phyloP scores from a whole-genome alignment of 495 filamentous ascomycete genomes.

The Aspergillus egyptiacus region DNA sequence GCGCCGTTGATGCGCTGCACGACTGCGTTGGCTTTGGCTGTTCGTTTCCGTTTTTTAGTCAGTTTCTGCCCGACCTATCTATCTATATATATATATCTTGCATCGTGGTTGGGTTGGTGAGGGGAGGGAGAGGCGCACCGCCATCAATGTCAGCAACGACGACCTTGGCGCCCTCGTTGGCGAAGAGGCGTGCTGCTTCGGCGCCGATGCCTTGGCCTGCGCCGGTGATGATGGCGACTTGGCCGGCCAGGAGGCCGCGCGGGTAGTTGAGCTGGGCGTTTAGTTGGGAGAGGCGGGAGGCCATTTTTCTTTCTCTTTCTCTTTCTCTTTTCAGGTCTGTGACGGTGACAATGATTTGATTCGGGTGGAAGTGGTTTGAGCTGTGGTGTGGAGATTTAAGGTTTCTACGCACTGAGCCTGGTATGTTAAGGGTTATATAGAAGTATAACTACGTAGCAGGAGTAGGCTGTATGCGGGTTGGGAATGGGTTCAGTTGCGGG shows the following conservation, averaged over 20 bases:
- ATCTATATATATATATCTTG: background rate
- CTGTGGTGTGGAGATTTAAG: background rate
- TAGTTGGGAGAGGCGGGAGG: conserved; percentile 59
- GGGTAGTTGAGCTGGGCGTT: conserved; percentile 74
- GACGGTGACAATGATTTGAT: conserved; percentile 16
- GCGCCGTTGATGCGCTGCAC: conserved; percentile 57
- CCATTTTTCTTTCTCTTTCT: conserved; percentile 24
- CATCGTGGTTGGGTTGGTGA: background rate
- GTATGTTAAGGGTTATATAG: background rate
- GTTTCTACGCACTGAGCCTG: too few relatives aligned
- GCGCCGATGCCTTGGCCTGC: conserved; percentile 87
- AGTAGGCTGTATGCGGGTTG: too few relatives aligned
- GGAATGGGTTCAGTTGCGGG: too few relatives aligned
- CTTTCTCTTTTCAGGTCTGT: conserved; percentile 5
- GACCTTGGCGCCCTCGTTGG: conserved; percentile 79
- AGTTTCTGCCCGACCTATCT: background rate
- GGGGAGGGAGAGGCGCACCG: conserved; percentile 36
- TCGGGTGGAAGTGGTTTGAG: background rate
- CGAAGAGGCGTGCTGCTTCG: conserved; percentile 73
- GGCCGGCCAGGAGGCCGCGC: conserved; percentile 65
- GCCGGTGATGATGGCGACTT: conserved; percentile 85
- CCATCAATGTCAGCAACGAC: conserved; percentile 76
- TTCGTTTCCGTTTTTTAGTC: conserved; percentile 1
- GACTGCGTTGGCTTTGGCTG: conserved; percentile 53
- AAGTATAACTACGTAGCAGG: too few relatives aligned